A percentile compares a stretch with the other conserved stretches of the same genome.
phyloP scores from a whole-genome alignment of 768 basidiomycete species.

The Ramaria rubella region DNA sequence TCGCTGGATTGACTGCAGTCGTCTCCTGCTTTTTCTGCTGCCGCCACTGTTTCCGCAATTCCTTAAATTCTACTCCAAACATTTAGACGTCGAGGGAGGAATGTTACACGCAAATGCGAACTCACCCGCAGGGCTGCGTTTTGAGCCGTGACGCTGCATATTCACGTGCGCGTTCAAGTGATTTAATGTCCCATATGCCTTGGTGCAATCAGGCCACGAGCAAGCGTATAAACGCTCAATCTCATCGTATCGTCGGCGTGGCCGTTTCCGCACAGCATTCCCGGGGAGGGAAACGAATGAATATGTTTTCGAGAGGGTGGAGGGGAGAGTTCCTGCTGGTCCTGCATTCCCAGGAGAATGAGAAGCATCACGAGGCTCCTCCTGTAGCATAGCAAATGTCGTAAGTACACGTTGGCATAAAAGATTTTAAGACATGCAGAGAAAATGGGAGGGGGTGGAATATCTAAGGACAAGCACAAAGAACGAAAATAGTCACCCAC shows the following conservation, averaged over 20 bases:
- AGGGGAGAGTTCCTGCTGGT: not conserved
- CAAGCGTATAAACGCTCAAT: slow-evolving; percentile 92
- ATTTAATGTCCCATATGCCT: slow-evolving; percentile 91
- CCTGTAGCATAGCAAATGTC: not conserved
- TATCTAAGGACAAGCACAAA: not conserved
- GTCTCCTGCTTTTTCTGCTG: slow-evolving; percentile 79
- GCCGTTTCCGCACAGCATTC: slow-evolving; percentile 75
- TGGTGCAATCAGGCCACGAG: slow-evolving; percentile 57
- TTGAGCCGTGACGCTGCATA: slow-evolving; percentile 95
- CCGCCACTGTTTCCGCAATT: slow-evolving; percentile 93
- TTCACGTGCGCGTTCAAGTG: slow-evolving; percentile 96
- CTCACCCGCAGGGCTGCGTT: slow-evolving; percentile 86
- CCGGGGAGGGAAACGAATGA: slow-evolving; percentile 78
- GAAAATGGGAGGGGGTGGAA: too few relatives aligned
- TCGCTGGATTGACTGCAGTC: not conserved
- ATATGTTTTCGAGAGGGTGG: slow-evolving; percentile 50
- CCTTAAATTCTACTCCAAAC: slow-evolving; percentile 79
- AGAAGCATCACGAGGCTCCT: not conserved
- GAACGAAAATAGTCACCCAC: not conserved
- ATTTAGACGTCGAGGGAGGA: not conserved
- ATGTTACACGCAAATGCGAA: slow-evolving; percentile 14
- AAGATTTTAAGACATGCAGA: not conserved
- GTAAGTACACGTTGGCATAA: too few relatives aligned
- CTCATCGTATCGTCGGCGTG: slow-evolving; percentile 86
- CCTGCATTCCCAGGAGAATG: too few relatives aligned